Evolutionary conservation across 257 asterid species (phyloP).

Genomic region (Parsonsia alboflavescens): DNA sequence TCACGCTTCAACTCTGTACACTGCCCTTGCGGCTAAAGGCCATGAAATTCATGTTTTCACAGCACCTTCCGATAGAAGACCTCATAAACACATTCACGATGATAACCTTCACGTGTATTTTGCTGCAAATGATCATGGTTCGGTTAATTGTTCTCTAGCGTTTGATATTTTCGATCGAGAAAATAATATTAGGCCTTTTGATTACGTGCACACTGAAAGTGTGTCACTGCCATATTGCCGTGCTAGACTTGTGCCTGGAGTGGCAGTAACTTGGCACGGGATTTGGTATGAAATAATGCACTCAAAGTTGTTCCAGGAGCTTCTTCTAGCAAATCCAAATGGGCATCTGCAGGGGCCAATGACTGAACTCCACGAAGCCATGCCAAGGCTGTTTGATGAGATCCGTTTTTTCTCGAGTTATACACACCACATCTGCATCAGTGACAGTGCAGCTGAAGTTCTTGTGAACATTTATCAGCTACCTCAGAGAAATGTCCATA

Average conservation of each 20-base stretch:
- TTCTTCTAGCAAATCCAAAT: slow-evolving; percentile 8
- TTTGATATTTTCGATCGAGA: not conserved
- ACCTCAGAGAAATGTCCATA: slow-evolving; percentile 26
- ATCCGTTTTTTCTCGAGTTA: slow-evolving; percentile 23
- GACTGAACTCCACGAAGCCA: slow-evolving; percentile 29
- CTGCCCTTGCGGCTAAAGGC: slow-evolving; percentile 19
- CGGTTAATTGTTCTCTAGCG: not conserved
- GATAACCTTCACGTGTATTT: slow-evolving; percentile 24
- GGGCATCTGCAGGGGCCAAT: slow-evolving; percentile 2
- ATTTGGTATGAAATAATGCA: slow-evolving; percentile 33
- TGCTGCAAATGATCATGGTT: slow-evolving; percentile 4
- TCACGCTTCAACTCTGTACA: slow-evolving; percentile 21
- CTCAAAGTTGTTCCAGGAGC: slow-evolving; percentile 23
- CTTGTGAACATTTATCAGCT: slow-evolving; percentile 25
- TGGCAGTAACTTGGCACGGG: slow-evolving; percentile 32
- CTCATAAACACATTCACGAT: slow-evolving; percentile 10
- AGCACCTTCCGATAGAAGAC: slow-evolving; percentile 17
- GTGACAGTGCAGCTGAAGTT: slow-evolving; percentile 25
- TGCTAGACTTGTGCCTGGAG: slow-evolving; percentile 21
- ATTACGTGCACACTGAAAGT: slow-evolving; percentile 5
- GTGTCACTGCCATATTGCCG: slow-evolving; percentile 24
- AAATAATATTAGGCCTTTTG: not conserved
- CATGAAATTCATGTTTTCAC: slow-evolving; percentile 25
- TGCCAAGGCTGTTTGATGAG: slow-evolving; percentile 14
- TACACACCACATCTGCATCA: slow-evolving; percentile 21